Conservation (phyloP, 2,329 filamentous ascomycete species). For the Alternaria novae-zelandiae region DNA sequence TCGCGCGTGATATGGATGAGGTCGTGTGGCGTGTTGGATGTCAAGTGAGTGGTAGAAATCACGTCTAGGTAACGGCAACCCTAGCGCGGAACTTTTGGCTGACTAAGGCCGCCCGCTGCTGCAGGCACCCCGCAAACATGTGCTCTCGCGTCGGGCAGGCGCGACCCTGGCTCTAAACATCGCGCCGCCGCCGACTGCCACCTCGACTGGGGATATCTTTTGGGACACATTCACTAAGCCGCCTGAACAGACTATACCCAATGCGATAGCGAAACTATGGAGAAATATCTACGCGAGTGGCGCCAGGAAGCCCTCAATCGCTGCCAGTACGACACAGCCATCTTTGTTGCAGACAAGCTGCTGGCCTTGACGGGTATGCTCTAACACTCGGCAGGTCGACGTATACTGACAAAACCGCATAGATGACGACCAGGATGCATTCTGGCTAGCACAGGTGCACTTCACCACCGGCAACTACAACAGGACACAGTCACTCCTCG, state of each 20-base stretch:
- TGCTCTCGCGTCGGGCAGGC: constrained; percentile 26
- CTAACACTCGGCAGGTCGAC: neutral
- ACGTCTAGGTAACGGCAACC: constrained; percentile 9
- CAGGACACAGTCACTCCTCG: constrained; percentile 84
- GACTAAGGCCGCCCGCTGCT: constrained; percentile 19
- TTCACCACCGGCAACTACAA: constrained; percentile 96
- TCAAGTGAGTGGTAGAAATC: neutral
- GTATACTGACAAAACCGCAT: constrained; percentile 15
- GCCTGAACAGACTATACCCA: neutral
- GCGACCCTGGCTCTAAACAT: constrained; percentile 14
- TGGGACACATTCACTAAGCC: neutral
- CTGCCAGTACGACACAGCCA: constrained; percentile 94
- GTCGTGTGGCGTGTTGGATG: neutral
- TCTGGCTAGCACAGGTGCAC: constrained; percentile 98
- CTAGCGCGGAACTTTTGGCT: constrained; percentile 10
- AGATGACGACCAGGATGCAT: constrained; percentile 94
- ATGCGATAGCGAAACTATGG: constrained; percentile 65
- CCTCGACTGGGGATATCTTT: neutral
- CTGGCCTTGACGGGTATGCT: constrained; percentile 87
- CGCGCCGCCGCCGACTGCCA: neutral
- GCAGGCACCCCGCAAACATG: constrained; percentile 25
- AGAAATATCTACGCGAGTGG: constrained; percentile 92
- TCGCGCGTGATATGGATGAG: neutral
- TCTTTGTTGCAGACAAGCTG: constrained; percentile 97
- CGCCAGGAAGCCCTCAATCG: constrained; percentile 94